Conservation (phyloP, 164 flowering plant genomes). For the Stephania japonica region DNA sequence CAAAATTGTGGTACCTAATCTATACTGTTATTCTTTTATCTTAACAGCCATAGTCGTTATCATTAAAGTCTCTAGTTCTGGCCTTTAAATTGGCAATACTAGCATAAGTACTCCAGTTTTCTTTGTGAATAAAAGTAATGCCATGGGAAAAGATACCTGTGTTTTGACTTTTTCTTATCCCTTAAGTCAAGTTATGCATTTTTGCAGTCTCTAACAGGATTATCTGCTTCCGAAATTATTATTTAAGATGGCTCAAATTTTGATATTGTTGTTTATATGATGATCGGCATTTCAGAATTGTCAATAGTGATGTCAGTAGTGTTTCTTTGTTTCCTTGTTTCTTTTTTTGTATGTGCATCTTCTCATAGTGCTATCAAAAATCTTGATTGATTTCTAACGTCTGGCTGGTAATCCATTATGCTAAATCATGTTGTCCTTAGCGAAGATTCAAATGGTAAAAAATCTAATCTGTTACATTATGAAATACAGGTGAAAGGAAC, state of each 20-base stretch:
- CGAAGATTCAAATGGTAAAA: not conserved
- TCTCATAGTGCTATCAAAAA: not conserved
- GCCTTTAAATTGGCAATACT: not conserved
- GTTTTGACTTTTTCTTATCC: not conserved
- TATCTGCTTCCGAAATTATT: not conserved
- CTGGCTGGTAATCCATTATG: not conserved
- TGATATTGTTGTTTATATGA: not conserved
- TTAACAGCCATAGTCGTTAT: not conserved
- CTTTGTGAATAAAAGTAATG: not conserved
- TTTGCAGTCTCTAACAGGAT: not conserved
- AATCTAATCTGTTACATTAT: not conserved
- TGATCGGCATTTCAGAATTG: not conserved
- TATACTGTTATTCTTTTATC: not conserved
- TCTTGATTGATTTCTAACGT: too few species aligned
- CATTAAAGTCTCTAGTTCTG: not conserved
- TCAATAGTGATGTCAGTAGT: not conserved
- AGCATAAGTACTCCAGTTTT: not conserved
- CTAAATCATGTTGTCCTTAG: not conserved
- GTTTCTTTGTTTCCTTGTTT: not conserved
- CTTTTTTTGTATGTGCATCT: not conserved
- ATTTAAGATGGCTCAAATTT: not conserved
- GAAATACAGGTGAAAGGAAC: constrained; percentile 73
- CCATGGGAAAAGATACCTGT: not conserved
- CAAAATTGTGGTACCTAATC: not conserved
- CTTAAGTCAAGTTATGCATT: not conserved